Percentiles rank a stretch among this genome's conserved stretches.
Evolutionary conservation across 2,329 filamentous ascomycete genomes (phyloP).

Genomic region (Pseudopithomyces chartarum): DNA sequence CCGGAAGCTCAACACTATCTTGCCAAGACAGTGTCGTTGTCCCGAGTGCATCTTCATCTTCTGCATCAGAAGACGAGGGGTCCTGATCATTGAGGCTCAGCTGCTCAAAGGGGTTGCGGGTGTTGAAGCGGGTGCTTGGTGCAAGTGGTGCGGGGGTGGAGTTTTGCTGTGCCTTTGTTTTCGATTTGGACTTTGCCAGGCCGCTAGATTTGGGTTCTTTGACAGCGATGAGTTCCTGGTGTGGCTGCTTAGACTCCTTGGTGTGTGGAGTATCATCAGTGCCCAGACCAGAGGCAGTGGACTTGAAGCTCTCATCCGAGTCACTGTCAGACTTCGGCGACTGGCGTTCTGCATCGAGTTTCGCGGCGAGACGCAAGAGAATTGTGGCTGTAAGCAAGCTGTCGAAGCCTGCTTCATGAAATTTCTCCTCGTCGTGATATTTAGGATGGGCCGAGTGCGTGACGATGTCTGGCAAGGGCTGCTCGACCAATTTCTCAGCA

Average conservation of each 20-base stretch:
- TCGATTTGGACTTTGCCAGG: constrained; percentile 19
- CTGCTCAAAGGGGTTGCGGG: constrained; percentile 33
- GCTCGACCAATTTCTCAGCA: constrained; percentile 47
- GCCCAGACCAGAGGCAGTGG: constrained; percentile 18
- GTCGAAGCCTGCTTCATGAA: constrained; percentile 68
- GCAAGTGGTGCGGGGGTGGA: neutral
- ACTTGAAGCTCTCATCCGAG: constrained; percentile 13
- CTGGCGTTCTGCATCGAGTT: constrained; percentile 23
- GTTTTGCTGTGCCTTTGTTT: constrained; percentile 8
- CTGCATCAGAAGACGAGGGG: neutral
- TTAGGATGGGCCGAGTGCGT: constrained; percentile 41
- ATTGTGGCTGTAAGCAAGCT: constrained; percentile 65
- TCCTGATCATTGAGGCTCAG: neutral
- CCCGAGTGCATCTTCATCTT: neutral
- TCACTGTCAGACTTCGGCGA: constrained; percentile 18
- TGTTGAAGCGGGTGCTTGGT: constrained; percentile 21
- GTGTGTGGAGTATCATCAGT: constrained; percentile 20
- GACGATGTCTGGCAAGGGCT: constrained; percentile 50
- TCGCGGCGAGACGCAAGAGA: constrained; percentile 60
- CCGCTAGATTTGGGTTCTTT: constrained; percentile 16
- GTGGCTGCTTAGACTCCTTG: constrained; percentile 2
- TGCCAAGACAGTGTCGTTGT: constrained; percentile 18
- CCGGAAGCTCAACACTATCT: constrained; percentile 21
- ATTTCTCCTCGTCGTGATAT: constrained; percentile 47
- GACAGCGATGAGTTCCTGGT: neutral